phyloP scores from a whole-genome alignment of 1,284 basidiomycete genomes.

The Cutaneotrichosporon sp. region DNA sequence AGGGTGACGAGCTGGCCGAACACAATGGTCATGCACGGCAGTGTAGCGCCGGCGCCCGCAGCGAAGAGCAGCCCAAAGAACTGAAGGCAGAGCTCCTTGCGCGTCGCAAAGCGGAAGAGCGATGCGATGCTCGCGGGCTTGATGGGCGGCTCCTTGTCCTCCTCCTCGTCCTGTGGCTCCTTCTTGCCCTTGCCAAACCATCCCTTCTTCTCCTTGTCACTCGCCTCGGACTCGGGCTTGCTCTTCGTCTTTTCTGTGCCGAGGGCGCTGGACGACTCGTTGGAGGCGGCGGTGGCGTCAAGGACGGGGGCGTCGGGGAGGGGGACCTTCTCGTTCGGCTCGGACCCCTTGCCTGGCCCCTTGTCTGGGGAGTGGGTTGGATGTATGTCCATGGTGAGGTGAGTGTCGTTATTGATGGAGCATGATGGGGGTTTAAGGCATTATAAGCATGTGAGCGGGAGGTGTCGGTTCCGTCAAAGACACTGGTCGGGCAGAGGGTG shows the following conservation, averaged over 20 bases:
- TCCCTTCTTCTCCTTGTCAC: not conserved
- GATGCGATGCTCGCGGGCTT: not conserved
- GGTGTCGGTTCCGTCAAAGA: too few species aligned
- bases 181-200: not conserved
- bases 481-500: too few species aligned
- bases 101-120: conserved; percentile 46
- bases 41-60: conserved; percentile 46
- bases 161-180: not conserved
- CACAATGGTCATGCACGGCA: conserved; percentile 52
- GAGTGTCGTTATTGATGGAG: too few species aligned
- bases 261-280: too few species aligned
- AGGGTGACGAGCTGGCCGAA: conserved; percentile 50
- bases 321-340: not conserved
- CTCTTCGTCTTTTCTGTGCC: not conserved
- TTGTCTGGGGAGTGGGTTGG: too few species aligned
- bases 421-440: too few species aligned
- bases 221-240: not conserved
- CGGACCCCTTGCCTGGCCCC: too few species aligned
- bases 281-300: too few species aligned
- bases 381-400: too few species aligned
- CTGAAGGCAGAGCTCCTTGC: conserved; percentile 39
- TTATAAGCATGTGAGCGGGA: too few species aligned
- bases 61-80: conserved; percentile 46
- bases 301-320: too few species aligned
- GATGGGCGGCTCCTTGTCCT: not conserved